Conservation (phyloP, 1,139 yeast species). For the Zygoascus hellenicus region DNA sequence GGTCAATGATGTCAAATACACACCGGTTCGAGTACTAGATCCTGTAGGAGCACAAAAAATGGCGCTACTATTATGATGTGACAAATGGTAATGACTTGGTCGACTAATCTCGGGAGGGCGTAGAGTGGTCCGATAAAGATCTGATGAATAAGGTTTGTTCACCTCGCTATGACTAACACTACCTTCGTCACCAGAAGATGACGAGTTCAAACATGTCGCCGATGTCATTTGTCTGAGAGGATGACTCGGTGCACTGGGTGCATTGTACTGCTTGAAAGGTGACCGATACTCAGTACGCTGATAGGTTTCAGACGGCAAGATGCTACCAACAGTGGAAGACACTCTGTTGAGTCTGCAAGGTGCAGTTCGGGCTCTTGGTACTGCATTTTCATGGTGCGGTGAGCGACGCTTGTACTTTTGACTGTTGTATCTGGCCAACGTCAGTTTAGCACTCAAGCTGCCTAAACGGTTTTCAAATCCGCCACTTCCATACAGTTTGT, state of each 20-base stretch:
- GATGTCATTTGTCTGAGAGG: slow-evolving; percentile 10
- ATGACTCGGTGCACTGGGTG: slow-evolving; percentile 5
- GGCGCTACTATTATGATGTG: too few relatives aligned
- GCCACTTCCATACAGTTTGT: too few relatives aligned
- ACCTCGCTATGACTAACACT: too few relatives aligned
- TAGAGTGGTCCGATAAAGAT: too few relatives aligned
- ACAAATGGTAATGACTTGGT: too few relatives aligned
- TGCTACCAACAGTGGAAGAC: background rate
- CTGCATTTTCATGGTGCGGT: background rate
- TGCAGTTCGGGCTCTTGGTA: background rate
- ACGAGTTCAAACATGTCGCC: background rate
- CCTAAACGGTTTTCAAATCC: background rate
- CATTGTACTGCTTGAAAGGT: background rate
- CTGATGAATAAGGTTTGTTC: too few relatives aligned
- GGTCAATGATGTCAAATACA: too few relatives aligned
- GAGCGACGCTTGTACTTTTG: background rate
- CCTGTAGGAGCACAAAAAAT: too few relatives aligned
- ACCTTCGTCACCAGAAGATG: too few relatives aligned
- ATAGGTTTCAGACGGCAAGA: too few relatives aligned
- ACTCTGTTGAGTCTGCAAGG: background rate
- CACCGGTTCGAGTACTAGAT: too few relatives aligned
- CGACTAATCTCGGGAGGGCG: too few relatives aligned
- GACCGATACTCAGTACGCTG: background rate
- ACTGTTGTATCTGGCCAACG: slow-evolving; percentile 7
- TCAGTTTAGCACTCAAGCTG: slow-evolving; percentile 11